phyloP scores from a whole-genome alignment of 1,284 basidiomycete genomes.

The Cronartium ribicola region DNA sequence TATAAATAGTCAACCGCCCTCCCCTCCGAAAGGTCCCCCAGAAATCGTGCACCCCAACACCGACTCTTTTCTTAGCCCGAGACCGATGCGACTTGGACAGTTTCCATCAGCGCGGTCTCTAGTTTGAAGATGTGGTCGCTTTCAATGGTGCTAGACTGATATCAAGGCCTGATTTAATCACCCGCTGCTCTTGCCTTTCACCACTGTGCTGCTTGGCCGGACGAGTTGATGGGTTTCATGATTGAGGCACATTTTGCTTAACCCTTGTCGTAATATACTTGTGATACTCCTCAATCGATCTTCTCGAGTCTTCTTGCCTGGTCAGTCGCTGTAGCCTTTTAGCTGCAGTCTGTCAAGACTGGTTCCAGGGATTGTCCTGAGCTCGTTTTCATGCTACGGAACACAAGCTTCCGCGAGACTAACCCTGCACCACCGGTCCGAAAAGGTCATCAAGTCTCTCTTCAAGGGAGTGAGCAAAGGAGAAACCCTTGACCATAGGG shows the following conservation, averaged over 20 bases:
- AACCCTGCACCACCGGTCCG: too few relatives aligned
- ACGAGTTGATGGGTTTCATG: conserved; percentile 11
- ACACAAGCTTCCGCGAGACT: too few relatives aligned
- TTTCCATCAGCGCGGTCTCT: background rate
- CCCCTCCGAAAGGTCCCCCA: background rate
- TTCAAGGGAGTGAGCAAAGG: too few relatives aligned
- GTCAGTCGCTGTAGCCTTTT: too few relatives aligned
- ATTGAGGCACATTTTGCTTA: background rate
- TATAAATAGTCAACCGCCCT: background rate
- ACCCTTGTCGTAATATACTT: background rate
- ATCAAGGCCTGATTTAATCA: conserved; percentile 2
- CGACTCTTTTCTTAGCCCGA: conserved; percentile 9
- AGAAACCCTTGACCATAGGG: too few relatives aligned
- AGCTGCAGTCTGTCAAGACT: too few relatives aligned
- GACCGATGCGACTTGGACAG: background rate
- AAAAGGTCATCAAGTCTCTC: too few relatives aligned
- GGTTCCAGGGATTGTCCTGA: too few relatives aligned
- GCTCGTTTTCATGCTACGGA: too few relatives aligned
- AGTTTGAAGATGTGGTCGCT: conserved; percentile 4
- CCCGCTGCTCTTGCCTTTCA: background rate
- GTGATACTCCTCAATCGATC: background rate
- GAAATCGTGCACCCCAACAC: conserved; percentile 4
- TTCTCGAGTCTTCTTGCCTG: too few relatives aligned
- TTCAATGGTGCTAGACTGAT: conserved; percentile 6
- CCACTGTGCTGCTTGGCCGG: background rate